phyloP scores from a whole-genome alignment of 495 filamentous ascomycete genomes.

The Lophiotrema nucula region DNA sequence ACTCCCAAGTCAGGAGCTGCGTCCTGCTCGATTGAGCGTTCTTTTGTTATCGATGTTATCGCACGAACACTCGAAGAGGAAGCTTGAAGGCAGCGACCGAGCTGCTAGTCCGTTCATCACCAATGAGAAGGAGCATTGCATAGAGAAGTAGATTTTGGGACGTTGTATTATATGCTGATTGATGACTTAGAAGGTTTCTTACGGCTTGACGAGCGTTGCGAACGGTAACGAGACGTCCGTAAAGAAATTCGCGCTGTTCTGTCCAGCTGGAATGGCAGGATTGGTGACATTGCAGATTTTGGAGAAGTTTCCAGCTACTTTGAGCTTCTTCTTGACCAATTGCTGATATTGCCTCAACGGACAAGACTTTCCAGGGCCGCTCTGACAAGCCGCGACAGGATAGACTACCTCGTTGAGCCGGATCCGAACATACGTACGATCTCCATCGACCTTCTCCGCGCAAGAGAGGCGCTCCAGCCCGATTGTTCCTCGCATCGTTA shows the following conservation, averaged over 20 bases:
- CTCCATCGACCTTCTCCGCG: not conserved
- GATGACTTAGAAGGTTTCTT: not conserved
- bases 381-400: slow-evolving; percentile 10
- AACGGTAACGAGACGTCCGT: slow-evolving; percentile 5
- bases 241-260: slow-evolving; percentile 13
- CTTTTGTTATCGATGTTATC: not conserved
- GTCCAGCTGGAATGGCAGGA: not conserved
- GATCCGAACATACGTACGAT: slow-evolving; percentile 12
- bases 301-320: slow-evolving; percentile 8
- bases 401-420: slow-evolving; percentile 21
- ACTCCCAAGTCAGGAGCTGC: not conserved
- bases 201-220: slow-evolving; percentile 7
- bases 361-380: slow-evolving; percentile 17
- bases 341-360: slow-evolving; percentile 11
- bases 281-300: slow-evolving; percentile 17
- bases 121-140: not conserved
- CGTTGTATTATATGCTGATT: slow-evolving; percentile 11
- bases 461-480: slow-evolving; percentile 15
- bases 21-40: not conserved
- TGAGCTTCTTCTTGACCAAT: slow-evolving; percentile 10
- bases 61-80: not conserved
- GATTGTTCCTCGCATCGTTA: slow-evolving; percentile 46
- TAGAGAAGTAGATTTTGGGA: not conserved
- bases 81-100: too few species aligned
- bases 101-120: not conserved